phyloP scores from a whole-genome alignment of 2,329 filamentous ascomycete genomes.

The Alternaria gansuensis region DNA sequence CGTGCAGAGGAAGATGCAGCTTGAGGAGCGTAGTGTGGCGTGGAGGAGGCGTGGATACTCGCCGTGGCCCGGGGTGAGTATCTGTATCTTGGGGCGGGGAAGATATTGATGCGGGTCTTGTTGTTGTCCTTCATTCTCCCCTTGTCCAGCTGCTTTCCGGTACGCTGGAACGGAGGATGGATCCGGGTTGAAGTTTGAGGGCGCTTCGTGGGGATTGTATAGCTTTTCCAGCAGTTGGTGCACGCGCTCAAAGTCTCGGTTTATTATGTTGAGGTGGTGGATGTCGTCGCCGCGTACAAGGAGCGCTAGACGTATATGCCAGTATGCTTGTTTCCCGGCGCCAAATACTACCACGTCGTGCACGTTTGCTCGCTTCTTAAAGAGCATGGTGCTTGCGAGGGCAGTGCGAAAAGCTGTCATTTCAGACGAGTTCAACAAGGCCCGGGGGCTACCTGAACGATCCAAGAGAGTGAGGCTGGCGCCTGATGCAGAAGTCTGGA shows the following conservation, averaged over 20 bases:
- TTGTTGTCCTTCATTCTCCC: background rate
- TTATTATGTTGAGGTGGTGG: conserved; percentile 83
- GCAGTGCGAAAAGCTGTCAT: conserved; percentile 75
- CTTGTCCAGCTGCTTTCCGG: conserved; percentile 9
- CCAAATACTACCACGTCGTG: conserved; percentile 86
- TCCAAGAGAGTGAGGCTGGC: conserved; percentile 70
- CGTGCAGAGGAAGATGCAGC: conserved; percentile 90
- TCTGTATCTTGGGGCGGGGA: conserved; percentile 67
- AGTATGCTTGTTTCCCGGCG: conserved; percentile 89
- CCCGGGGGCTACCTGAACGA: conserved; percentile 65
- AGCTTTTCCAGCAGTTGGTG: conserved; percentile 63
- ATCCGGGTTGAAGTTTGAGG: conserved; percentile 25
- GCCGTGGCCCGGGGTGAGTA: conserved; percentile 74
- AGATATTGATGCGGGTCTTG: conserved; percentile 28
- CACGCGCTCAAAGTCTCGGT: conserved; percentile 72
- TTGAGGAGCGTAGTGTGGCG: conserved; percentile 74
- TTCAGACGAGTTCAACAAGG: conserved; percentile 72
- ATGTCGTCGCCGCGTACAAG: conserved; percentile 75
- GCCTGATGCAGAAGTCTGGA: conserved; percentile 39
- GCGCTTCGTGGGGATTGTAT: conserved; percentile 58
- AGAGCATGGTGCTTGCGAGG: conserved; percentile 69
- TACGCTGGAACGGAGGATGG: conserved; percentile 26
- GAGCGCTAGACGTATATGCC: conserved; percentile 87
- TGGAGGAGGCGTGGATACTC: conserved; percentile 74
- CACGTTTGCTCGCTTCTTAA: conserved; percentile 71